Conservation (phyloP, 225 moss, liverwort and hornwort genomes). For the Asterella californica region DNA sequence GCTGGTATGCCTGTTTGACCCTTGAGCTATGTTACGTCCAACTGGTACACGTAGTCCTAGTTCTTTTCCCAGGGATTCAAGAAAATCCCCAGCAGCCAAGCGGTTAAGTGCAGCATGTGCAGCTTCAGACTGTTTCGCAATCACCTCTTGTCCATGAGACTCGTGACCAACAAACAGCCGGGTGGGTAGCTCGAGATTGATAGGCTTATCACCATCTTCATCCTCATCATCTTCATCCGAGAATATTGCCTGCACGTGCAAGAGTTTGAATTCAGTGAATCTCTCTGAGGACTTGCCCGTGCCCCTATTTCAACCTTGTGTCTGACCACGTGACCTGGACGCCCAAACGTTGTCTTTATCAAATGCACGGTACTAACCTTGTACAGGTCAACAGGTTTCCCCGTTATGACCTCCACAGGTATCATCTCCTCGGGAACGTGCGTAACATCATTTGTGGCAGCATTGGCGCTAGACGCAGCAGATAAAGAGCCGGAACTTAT, state of each 20-base stretch:
- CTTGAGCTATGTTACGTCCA: neutral
- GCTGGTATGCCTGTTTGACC: neutral
- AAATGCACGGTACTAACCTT: slow-evolving; percentile 45
- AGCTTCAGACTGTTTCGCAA: slow-evolving; percentile 58
- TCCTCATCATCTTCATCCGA: slow-evolving; percentile 56
- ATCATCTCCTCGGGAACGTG: slow-evolving; percentile 31
- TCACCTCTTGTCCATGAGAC: slow-evolving; percentile 23
- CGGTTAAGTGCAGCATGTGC: slow-evolving; percentile 64
- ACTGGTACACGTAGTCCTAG: slow-evolving; percentile 74
- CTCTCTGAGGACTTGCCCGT: neutral
- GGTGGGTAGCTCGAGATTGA: slow-evolving; percentile 26
- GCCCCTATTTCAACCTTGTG: neutral
- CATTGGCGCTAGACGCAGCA: neutral
- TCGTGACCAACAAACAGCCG: neutral
- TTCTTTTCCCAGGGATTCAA: slow-evolving; percentile 88
- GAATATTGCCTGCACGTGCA: slow-evolving; percentile 67
- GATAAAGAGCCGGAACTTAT: slow-evolving; percentile 2
- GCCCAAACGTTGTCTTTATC: too few relatives aligned
- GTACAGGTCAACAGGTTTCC: slow-evolving; percentile 79
- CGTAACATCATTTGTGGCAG: slow-evolving; percentile 12
- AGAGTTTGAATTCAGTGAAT: neutral
- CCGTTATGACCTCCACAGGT: slow-evolving; percentile 45
- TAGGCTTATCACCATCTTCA: slow-evolving; percentile 44
- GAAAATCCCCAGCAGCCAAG: slow-evolving; percentile 82
- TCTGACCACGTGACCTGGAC: too few relatives aligned